Conservation (phyloP, 148 eudicot species). For the Cornus suecica region DNA sequence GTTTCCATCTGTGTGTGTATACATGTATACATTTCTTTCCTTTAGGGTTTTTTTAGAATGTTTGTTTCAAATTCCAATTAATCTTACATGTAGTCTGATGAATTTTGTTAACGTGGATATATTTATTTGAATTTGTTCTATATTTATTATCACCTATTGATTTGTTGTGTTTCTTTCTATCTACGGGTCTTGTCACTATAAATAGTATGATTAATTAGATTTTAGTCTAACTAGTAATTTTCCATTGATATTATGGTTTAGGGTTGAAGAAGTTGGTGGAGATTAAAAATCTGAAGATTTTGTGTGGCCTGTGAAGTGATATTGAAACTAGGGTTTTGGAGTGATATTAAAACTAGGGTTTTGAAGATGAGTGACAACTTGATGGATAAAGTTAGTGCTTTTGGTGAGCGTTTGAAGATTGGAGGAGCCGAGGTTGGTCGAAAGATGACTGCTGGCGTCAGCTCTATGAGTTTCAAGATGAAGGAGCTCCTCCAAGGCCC, state of each 20-base stretch:
- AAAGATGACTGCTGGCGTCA: constrained; percentile 67
- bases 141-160: not conserved
- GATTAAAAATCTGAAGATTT: not conserved
- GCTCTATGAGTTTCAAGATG: constrained; percentile 78
- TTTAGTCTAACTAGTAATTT: not conserved
- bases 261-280: not conserved
- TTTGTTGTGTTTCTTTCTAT: not conserved
- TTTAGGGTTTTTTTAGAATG: no score
- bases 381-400: constrained; percentile 79
- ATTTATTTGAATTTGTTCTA: not conserved
- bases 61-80: not conserved
- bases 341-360: constrained; percentile 2
- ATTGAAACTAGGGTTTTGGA: constrained; percentile 5
- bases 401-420: constrained; percentile 72
- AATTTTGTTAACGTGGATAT: not conserved
- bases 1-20: no score
- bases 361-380: constrained; percentile 64
- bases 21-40: no score
- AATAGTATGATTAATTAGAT: not conserved
- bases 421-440: constrained; percentile 66
- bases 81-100: not conserved
- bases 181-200: not conserved
- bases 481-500: constrained; percentile 77
- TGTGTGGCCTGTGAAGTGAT: not conserved
- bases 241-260: not conserved